Base-by-base conservation (phyloP, 495 filamentous ascomycete genomes). In the Penicillium egyptiacum region DNA sequence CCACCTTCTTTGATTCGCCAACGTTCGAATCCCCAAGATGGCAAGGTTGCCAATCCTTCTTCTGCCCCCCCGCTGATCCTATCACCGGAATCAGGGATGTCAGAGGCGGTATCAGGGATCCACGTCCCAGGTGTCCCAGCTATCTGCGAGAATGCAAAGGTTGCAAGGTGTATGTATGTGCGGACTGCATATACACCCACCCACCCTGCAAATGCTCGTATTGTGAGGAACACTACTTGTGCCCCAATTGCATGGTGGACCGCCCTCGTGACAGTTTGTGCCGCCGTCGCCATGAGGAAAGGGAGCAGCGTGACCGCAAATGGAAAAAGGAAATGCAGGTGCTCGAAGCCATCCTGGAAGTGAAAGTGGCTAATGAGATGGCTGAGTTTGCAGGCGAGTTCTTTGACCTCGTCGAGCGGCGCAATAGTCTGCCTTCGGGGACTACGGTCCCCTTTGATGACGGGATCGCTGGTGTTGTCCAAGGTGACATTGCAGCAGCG, bases 11-110 rank as follows among this genome's bases (percentile, higher is more conserved):
- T 63, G 70, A 77, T 46, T 69, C 73, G 39, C 57, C 75, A 10
- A 45, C 26, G 4, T 42, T 70, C n/a, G 73, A 72, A 12, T 56
- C 57, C 1, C 57, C 64, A 14, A 76, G 74, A 56, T 83, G 82
- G 82, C 76, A 80, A 65, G 82, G 82, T 28, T 85, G 82, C 56
- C 80, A 81, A 45, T 77, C 80, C 4, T 83, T 82, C 62, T 81
- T 82, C 57, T 85, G 82, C 53, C 82, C 80, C 3, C 73, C 53
- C 14, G 20, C 16, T 30, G 53, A 55, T 28, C 42, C 42, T 26
- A 39, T 47, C 42, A 47, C 42, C 22, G 41, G 42, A 20, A 37
- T 46, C 42, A 46, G 53, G 31, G 53, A 55, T 37, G 22, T 47
- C 20, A 39, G 53, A 55, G 31, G 80, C 20, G 70, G 75, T 2